Conservation (phyloP, 345 rosid genomes). For the Populus ilicifolia region DNA sequence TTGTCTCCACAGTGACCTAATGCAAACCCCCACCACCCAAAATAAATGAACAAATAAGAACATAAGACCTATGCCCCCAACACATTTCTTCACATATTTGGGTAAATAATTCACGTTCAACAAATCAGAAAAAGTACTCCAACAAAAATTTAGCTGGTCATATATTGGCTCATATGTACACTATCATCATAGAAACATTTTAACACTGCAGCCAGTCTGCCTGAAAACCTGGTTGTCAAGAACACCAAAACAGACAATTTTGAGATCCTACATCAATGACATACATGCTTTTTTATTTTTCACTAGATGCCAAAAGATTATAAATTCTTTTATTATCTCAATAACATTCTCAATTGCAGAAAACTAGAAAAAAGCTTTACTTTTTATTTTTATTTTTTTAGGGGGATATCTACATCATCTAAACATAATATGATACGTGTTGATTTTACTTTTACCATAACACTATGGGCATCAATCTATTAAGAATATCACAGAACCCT, state of each 20-base stretch:
- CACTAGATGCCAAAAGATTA: not conserved
- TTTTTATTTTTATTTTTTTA: too few species aligned
- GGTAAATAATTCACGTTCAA: not conserved
- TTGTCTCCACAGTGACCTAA: constrained; percentile 58
- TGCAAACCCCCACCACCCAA: constrained; percentile 16
- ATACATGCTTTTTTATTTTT: not conserved
- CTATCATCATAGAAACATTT: not conserved
- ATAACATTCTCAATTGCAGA: not conserved
- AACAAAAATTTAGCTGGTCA: not conserved
- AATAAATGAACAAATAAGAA: not conserved
- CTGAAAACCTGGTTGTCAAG: not conserved
- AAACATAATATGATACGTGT: too few species aligned
- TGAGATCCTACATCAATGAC: not conserved
- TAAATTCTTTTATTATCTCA: not conserved
- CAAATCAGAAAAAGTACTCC: not conserved
- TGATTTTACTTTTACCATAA: not conserved
- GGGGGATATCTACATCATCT: not conserved
- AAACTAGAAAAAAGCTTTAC: not conserved
- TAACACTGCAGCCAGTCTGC: not conserved
- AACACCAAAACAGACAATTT: not conserved
- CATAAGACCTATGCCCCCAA: not conserved
- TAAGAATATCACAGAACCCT: not conserved
- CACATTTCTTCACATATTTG: not conserved
- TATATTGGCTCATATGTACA: not conserved
- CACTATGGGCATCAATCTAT: not conserved